Base-by-base conservation (phyloP, 1,284 basidiomycete species). In the Ustilago trichophora region DNA sequence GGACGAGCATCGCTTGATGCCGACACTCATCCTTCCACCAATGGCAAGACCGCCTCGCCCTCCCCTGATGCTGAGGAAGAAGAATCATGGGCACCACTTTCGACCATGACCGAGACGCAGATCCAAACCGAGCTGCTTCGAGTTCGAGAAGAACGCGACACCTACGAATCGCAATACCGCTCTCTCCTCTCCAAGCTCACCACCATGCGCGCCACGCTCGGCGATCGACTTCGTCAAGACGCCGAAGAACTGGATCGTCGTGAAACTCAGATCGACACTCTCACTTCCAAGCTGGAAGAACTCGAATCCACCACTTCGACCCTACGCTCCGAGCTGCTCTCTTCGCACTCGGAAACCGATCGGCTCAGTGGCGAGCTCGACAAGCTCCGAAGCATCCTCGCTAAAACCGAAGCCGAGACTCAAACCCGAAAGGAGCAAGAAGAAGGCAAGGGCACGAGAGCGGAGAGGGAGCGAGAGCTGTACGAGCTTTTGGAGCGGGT, bases 211-310 rank as follows among this genome's bases (percentile, higher is more conserved):
- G 91, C 89, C 24, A 92, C 91, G 5, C 85, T 99, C 22, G 93
- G 93, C 33, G 94, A 93, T 77, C 95, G 98, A 82, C 85, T 99
- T 53, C 89, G 91, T 81, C 92, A 96, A 82, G 96, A 98, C 83
- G 95, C 96, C 72, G 80, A 81, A 49, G 80, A 81, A 41, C 62
- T 81, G 9, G 80, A 80, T 34, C 65, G 76, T 3, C 54, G 78
- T 34, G 77, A 79, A 27, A 46, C 58, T 16, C 77, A 80, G 35
- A 79, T 81, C 59, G 76, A 79, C 16, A 35, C 55, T 12, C 64
- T 81, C 13, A 69, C 64, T 8, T 1, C 40, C 3, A 45, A 72
- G 26, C 15, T 59, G 6, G 48, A 32, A 0, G 41, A 49, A 18
- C 37, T 72, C 2, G 42, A 59, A 7, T 24, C 27, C 1, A 29